Percentiles rank a stretch among this genome's conserved stretches.
phyloP scores from a whole-genome alignment of 805 yeast species.

The Ogataea kodamae region DNA sequence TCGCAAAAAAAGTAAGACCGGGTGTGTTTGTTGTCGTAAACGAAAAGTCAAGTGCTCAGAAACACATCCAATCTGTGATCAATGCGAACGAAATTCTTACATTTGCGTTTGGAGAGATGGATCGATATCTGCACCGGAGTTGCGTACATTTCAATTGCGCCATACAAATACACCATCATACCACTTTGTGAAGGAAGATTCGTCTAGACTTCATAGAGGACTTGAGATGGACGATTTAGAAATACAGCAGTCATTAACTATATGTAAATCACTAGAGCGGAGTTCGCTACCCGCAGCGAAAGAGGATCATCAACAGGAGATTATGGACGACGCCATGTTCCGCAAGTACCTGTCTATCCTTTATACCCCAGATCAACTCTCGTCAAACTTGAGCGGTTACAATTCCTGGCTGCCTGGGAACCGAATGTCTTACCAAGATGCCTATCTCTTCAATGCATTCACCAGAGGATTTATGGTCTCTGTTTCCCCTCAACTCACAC shows the following conservation, averaged over 20 bases:
- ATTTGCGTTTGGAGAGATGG: slow-evolving; percentile 15
- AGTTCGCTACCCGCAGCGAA: too few species aligned
- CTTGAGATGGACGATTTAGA: too few species aligned
- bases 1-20: slow-evolving; percentile 14
- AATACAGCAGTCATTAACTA: too few species aligned
- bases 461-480: slow-evolving; percentile 39
- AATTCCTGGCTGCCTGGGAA: slow-evolving; percentile 19
- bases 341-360: slow-evolving; percentile 20
- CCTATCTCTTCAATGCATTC: slow-evolving; percentile 35
- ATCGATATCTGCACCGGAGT: slow-evolving; percentile 11
- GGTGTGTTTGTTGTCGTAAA: slow-evolving; percentile 29
- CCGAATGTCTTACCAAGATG: slow-evolving; percentile 18
- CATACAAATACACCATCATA: slow-evolving; percentile 1
- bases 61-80: slow-evolving; percentile 17
- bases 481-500: slow-evolving; percentile 41
- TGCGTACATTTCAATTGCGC: slow-evolving; percentile 15
- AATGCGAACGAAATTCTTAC: slow-evolving; percentile 16
- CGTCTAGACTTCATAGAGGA: too few species aligned
- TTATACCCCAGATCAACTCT: slow-evolving; percentile 8
- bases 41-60: slow-evolving; percentile 28
- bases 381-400: slow-evolving; percentile 12
- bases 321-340: slow-evolving; percentile 25
- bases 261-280: too few species aligned
- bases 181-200: slow-evolving; percentile 14
- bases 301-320: slow-evolving; percentile 5